These are phyloP conservation scores for Fistulina hepatica DNA, from an alignment of 1,284 basidiomycete species.

Conservation along the genomic window DNA sequence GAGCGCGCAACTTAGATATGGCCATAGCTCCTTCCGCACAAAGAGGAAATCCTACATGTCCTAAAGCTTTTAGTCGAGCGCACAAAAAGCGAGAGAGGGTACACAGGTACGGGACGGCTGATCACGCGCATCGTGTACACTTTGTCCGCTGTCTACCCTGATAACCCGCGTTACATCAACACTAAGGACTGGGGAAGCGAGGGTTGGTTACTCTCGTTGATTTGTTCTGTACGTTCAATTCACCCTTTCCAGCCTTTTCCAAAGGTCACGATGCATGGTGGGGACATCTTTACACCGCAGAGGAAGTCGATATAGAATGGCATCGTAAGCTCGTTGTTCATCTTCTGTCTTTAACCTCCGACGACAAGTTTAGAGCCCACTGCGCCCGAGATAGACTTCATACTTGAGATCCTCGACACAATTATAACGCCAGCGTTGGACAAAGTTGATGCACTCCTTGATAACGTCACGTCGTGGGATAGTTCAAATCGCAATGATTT, in stretches of 20 bases:
- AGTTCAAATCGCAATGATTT: conserved; percentile 84
- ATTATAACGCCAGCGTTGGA: conserved; percentile 59
- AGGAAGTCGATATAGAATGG: conserved; percentile 84
- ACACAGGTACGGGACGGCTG: conserved; percentile 71
- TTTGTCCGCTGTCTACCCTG: conserved; percentile 69
- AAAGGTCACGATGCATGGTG: conserved; percentile 67
- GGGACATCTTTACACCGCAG: conserved; percentile 75
- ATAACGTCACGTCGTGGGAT: conserved; percentile 50
- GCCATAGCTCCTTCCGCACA: conserved; percentile 59
- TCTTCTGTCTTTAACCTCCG: conserved; percentile 2
- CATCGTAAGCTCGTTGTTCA: conserved; percentile 43
- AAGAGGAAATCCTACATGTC: conserved; percentile 58
- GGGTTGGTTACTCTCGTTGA: conserved; percentile 31
- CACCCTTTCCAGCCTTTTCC: conserved; percentile 47
- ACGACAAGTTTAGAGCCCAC: conserved; percentile 43
- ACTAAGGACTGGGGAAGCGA: conserved; percentile 70
- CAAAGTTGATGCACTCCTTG: conserved; percentile 57
- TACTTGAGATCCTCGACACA: conserved; percentile 67
- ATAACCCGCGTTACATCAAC: conserved; percentile 80
- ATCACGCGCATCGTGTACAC: conserved; percentile 74
- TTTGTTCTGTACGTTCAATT: conserved; percentile 7
- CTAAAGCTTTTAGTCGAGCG: conserved; percentile 64
- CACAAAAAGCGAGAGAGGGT: conserved; percentile 86
- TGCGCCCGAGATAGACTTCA: conserved; percentile 69
- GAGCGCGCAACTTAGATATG: conserved; percentile 1